A percentile compares a stretch with the other conserved stretches of the same genome.
Conservation (phyloP, 2,329 filamentous ascomycete genomes). For the Neonectria coccinea region DNA sequence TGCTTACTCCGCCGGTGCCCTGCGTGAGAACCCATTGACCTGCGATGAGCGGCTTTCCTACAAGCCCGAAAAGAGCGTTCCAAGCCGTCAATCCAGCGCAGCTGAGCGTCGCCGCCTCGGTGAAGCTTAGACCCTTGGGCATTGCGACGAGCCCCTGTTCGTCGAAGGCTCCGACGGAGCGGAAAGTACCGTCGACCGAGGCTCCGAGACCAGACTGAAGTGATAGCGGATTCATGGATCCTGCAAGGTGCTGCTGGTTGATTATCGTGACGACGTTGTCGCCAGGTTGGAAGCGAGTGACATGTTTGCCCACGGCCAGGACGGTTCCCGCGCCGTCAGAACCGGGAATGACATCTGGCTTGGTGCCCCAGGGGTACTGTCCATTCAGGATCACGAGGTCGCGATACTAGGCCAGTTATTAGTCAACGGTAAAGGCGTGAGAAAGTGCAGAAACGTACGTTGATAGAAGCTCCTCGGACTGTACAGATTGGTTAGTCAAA, state of each 20-base stretch:
- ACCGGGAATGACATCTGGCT: constrained; percentile 6
- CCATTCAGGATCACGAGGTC: not conserved
- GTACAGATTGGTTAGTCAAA: not conserved
- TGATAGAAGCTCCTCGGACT: not conserved
- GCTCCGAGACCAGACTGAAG: constrained; percentile 35
- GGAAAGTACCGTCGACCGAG: constrained; percentile 48
- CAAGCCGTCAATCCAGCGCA: constrained; percentile 68
- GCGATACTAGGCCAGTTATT: not conserved
- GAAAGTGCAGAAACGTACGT: not conserved
- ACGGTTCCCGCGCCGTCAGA: constrained; percentile 25
- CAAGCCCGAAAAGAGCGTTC: constrained; percentile 66
- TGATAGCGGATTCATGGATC: not conserved
- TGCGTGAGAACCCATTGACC: constrained; percentile 55
- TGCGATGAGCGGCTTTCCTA: constrained; percentile 44
- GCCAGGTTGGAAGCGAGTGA: constrained; percentile 15
- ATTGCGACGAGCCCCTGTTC: constrained; percentile 70
- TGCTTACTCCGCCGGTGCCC: constrained; percentile 57
- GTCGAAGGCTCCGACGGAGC: constrained; percentile 46
- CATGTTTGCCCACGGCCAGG: constrained; percentile 11
- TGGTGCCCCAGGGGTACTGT: constrained; percentile 1
- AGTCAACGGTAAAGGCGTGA: not conserved
- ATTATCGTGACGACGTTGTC: constrained; percentile 17
- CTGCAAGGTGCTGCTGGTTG: not conserved
- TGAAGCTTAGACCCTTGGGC: constrained; percentile 61
- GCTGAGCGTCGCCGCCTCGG: constrained; percentile 62